Evolutionary conservation across 495 filamentous ascomycete species (phyloP).

Genomic region (Pseudoneurospora amorphoporcata): DNA sequence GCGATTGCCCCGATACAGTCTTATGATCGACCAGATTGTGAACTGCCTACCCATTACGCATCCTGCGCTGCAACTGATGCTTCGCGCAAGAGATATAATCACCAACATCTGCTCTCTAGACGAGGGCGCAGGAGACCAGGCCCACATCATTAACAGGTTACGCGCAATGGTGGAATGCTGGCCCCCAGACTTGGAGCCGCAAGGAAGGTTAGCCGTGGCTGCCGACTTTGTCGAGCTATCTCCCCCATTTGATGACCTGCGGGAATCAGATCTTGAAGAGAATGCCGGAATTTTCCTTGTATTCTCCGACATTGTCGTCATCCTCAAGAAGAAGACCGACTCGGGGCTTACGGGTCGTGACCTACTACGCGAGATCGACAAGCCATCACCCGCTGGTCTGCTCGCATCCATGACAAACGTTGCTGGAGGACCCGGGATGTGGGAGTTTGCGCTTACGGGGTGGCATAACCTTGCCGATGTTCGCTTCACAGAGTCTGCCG

Average conservation of each 20-base stretch:
- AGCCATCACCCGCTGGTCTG: slow-evolving; percentile 49
- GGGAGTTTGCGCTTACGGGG: slow-evolving; percentile 64
- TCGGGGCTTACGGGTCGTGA: slow-evolving; percentile 61
- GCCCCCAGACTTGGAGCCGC: slow-evolving; percentile 61
- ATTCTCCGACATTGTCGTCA: slow-evolving; percentile 71
- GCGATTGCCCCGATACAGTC: slow-evolving; percentile 83
- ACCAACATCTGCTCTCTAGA: slow-evolving; percentile 92
- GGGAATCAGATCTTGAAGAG: slow-evolving; percentile 18
- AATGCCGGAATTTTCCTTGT: slow-evolving; percentile 63
- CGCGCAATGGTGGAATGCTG: slow-evolving; percentile 68
- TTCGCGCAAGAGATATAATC: slow-evolving; percentile 82
- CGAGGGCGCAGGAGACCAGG: slow-evolving; percentile 52
- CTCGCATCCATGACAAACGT: slow-evolving; percentile 46
- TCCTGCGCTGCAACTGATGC: slow-evolving; percentile 64
- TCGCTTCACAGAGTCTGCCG: slow-evolving; percentile 65
- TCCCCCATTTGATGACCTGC: slow-evolving; percentile 49
- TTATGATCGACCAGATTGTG: slow-evolving; percentile 92
- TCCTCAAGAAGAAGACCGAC: slow-evolving; percentile 56
- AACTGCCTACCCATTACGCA: slow-evolving; percentile 73
- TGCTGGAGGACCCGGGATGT: slow-evolving; percentile 37
- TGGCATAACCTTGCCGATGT: slow-evolving; percentile 60
- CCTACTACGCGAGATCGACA: slow-evolving; percentile 73
- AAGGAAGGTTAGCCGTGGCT: slow-evolving; percentile 74
- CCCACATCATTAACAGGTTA: slow-evolving; percentile 59
- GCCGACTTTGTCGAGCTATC: slow-evolving; percentile 70